A percentile compares a stretch with the other conserved stretches of the same genome.
These are phyloP conservation scores for Hordeum vulgare DNA, from an alignment of 176 grass and related monocot genomes.

Conservation along the genomic window DNA sequence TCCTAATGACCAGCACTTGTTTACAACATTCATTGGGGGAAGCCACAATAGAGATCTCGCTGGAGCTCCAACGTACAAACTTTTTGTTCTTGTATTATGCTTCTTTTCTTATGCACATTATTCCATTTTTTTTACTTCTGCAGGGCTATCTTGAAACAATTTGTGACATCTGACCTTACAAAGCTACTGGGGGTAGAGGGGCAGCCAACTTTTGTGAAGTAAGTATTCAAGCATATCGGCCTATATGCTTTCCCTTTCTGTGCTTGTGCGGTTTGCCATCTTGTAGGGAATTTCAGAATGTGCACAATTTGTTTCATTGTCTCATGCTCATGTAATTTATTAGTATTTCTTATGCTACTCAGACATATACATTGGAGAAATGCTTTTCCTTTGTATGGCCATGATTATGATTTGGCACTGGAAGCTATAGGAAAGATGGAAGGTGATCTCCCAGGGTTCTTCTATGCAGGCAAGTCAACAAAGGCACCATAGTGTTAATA, in stretches of 20 bases:
- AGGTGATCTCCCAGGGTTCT: conserved; percentile 87
- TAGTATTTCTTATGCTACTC: conserved; percentile 18
- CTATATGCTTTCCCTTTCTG: neutral
- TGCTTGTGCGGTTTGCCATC: neutral
- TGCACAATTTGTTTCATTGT: neutral
- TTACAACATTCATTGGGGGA: conserved; percentile 89
- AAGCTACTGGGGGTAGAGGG: conserved; percentile 68
- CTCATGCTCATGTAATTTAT: conserved; percentile 4
- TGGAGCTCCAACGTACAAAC: conserved; percentile 74
- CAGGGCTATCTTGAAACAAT: conserved; percentile 64
- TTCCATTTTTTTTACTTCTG: conserved; percentile 34
- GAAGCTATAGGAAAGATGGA: conserved; percentile 97
- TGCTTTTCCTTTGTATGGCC: conserved; percentile 94
- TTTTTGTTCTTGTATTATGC: neutral
- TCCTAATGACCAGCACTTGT: conserved; percentile 80
- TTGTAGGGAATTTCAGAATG: neutral
- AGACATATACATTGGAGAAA: conserved; percentile 94
- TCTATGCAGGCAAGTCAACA: conserved; percentile 84
- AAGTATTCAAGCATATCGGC: conserved; percentile 15
- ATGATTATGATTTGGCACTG: conserved; percentile 63
- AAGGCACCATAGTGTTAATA: neutral
- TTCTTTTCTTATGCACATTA: conserved; percentile 16
- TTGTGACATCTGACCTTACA: conserved; percentile 76
- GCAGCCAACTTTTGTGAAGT: conserved; percentile 85
- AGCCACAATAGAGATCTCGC: conserved; percentile 91